Percentiles rank a stretch among this genome's conserved stretches.
These are phyloP conservation scores for Fusarium neocosmosporiellum DNA, from an alignment of 2,329 filamentous ascomycete genomes.

Conservation along the genomic window DNA sequence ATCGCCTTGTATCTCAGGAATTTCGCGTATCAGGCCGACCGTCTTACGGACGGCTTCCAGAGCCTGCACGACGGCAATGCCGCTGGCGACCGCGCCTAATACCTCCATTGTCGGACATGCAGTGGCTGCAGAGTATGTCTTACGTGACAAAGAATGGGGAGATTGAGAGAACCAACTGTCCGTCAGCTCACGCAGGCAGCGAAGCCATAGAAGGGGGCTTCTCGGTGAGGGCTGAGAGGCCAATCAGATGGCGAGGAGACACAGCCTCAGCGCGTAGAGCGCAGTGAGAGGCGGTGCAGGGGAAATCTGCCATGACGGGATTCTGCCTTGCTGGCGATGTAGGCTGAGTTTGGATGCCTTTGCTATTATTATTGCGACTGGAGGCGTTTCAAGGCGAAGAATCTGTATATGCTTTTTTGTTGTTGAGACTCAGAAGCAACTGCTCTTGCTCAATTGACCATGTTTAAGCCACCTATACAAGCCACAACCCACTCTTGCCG, in stretches of 20 bases:
- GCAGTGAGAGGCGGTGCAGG: neutral
- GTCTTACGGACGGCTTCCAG: conserved; percentile 15
- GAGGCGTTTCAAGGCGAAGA: neutral
- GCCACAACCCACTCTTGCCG: neutral
- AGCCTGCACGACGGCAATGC: conserved; percentile 19
- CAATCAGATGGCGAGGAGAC: conserved; percentile 7
- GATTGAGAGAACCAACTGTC: neutral
- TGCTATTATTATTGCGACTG: neutral
- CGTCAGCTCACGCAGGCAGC: neutral
- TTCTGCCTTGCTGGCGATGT: neutral
- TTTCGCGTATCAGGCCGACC: conserved; percentile 4
- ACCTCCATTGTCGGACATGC: conserved; percentile 16
- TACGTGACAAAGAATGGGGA: neutral
- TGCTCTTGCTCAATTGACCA: neutral
- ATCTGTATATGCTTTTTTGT: neutral
- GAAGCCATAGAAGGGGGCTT: neutral
- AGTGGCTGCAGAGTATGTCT: neutral
- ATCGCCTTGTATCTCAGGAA: conserved; percentile 20
- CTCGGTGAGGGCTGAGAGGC: neutral
- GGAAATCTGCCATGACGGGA: neutral
- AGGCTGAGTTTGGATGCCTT: neutral
- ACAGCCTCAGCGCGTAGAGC: neutral
- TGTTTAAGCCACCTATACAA: neutral
- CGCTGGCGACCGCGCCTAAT: conserved; percentile 19
- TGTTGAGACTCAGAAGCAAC: neutral